A percentile compares a stretch with the other conserved stretches of the same genome.
These are phyloP conservation scores for Alternaria sp. DNA, from an alignment of 2,329 filamentous ascomycete species.

Conservation along the genomic window DNA sequence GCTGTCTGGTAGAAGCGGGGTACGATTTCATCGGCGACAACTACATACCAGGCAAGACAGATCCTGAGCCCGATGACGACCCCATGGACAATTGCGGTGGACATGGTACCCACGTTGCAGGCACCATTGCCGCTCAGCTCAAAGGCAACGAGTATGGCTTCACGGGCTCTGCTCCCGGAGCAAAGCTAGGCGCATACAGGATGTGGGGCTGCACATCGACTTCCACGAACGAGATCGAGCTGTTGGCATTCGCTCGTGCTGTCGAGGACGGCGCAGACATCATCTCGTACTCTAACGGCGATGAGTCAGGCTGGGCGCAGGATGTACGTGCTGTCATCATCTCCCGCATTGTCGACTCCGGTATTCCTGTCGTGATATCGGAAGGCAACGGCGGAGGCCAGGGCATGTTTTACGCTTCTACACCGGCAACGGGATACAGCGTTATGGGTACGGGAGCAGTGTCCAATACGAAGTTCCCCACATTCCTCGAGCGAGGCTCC, in stretches of 20 bases:
- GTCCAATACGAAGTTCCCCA: slow-evolving; percentile 43
- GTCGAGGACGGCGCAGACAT: slow-evolving; percentile 58
- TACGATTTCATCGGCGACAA: slow-evolving; percentile 65
- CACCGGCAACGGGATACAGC: slow-evolving; percentile 52
- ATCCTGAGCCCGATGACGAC: slow-evolving; percentile 56
- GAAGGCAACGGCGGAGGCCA: slow-evolving; percentile 60
- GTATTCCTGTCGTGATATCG: slow-evolving; percentile 59
- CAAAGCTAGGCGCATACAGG: slow-evolving; percentile 23
- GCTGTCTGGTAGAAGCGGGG: slow-evolving; percentile 65
- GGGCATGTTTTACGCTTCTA: slow-evolving; percentile 57
- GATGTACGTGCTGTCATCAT: slow-evolving; percentile 51
- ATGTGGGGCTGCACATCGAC: slow-evolving; percentile 15
- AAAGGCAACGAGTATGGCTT: slow-evolving; percentile 41
- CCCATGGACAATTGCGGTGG: slow-evolving; percentile 61
- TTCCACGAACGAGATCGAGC: slow-evolving; percentile 17
- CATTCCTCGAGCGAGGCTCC: slow-evolving; percentile 10
- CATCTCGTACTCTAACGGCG: slow-evolving; percentile 36
- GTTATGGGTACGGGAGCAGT: slow-evolving; percentile 56
- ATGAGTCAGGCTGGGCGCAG: slow-evolving; percentile 39
- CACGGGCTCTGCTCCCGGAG: slow-evolving; percentile 27
- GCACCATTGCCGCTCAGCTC: slow-evolving; percentile 66
- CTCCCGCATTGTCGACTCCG: slow-evolving; percentile 53
- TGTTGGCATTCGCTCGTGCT: slow-evolving; percentile 51
- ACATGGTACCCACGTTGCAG: slow-evolving; percentile 63
- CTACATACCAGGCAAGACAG: slow-evolving; percentile 42